These are phyloP conservation scores for Syncephalastrum monosporum DNA, from an alignment of 371 early-diverging fungal genomes.

Conservation along the genomic window DNA sequence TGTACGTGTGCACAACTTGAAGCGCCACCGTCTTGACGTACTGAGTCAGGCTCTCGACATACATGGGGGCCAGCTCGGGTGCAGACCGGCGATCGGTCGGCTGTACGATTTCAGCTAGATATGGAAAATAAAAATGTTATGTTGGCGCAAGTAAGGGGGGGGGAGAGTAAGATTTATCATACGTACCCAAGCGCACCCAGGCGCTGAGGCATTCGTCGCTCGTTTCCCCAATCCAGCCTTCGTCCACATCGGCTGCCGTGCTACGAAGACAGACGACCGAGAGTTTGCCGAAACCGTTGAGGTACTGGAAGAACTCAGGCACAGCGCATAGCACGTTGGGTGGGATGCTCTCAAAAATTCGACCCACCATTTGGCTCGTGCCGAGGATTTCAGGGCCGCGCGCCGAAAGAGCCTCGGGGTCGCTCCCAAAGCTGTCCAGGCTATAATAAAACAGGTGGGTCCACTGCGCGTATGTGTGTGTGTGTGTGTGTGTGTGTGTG, in stretches of 20 bases:
- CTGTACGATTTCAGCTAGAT: conserved; percentile 28
- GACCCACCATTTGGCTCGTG: conserved; percentile 49
- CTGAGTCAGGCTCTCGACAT: conserved; percentile 35
- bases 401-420: conserved; percentile 32
- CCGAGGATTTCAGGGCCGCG: conserved; percentile 52
- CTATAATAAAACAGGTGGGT: conserved; percentile 7
- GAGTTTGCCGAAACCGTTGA: conserved; percentile 63
- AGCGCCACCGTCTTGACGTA: conserved; percentile 57
- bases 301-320: conserved; percentile 60
- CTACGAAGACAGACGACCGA: conserved; percentile 62
- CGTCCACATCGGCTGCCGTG: conserved; percentile 49
- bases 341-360: conserved; percentile 42
- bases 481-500: background rate
- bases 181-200: conserved; percentile 59
- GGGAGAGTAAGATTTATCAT: background rate
- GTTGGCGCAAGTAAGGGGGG: background rate
- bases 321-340: conserved; percentile 43
- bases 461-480: background rate
- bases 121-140: background rate
- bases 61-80: conserved; percentile 13
- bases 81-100: conserved; percentile 21
- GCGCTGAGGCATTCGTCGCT: conserved; percentile 70
- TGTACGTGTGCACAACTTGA: conserved; percentile 64
- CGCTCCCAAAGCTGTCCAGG: conserved; percentile 25
- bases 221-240: conserved; percentile 65